These are phyloP conservation scores for Mycotypha africana DNA, from an alignment of 371 early-diverging fungal genomes.

Conservation along the genomic window DNA sequence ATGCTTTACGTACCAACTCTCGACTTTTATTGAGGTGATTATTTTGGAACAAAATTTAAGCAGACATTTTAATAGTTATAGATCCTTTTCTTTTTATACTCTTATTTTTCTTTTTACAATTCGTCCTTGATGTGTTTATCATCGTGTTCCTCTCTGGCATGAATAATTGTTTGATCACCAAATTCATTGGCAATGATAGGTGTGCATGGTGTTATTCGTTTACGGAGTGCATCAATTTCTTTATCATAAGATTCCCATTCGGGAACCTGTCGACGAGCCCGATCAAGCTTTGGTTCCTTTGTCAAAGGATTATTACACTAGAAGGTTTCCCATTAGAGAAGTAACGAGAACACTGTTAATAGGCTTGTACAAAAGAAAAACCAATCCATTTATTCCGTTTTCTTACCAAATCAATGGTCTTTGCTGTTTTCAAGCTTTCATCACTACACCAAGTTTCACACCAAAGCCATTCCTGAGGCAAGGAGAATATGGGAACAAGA, in stretches of 20 bases:
- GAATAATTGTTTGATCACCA: constrained; percentile 3
- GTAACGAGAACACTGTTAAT: too few relatives aligned
- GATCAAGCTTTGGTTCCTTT: constrained; percentile 93
- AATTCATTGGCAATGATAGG: background rate
- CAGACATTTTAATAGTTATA: too few relatives aligned
- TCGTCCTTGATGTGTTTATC: constrained; percentile 12
- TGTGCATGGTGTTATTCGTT: constrained; percentile 3
- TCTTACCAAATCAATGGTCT: constrained; percentile 91
- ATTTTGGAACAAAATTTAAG: too few relatives aligned
- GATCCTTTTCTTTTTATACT: too few relatives aligned
- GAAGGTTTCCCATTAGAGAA: too few relatives aligned
- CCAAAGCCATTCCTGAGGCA: constrained; percentile 96
- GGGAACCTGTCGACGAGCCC: constrained; percentile 86
- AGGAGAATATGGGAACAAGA: constrained; percentile 82
- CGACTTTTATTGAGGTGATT: too few relatives aligned
- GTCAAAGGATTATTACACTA: constrained; percentile 96
- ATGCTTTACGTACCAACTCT: too few relatives aligned
- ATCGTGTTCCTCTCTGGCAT: background rate
- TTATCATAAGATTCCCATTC: constrained; percentile 86
- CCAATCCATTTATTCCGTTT: too few relatives aligned
- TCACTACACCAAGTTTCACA: constrained; percentile 98
- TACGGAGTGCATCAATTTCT: constrained; percentile 50
- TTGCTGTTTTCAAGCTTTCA: constrained; percentile 72
- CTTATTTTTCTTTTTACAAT: too few relatives aligned
- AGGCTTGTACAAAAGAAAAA: too few relatives aligned